Conservation (phyloP, 75 land plant species). For the Chamaecyparis obtusa region DNA sequence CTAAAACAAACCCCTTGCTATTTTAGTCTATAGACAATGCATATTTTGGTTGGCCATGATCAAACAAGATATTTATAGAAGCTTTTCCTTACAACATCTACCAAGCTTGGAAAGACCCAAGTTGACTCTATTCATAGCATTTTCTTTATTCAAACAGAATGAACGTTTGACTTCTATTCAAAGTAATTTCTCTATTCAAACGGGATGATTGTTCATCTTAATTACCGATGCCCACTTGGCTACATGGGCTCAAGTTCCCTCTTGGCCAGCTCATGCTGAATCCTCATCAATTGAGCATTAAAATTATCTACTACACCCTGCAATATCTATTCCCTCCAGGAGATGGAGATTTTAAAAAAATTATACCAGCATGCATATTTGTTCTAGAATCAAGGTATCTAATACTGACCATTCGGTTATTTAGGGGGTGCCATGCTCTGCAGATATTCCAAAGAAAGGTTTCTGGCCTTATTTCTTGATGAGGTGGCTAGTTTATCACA, state of each 20-base stretch:
- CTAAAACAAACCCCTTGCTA: background rate
- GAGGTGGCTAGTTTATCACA: background rate
- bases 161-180: background rate
- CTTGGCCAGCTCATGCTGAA: background rate
- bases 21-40: background rate
- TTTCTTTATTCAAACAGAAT: background rate
- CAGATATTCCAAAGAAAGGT: background rate
- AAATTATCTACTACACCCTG: background rate
- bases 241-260: background rate
- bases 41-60: background rate
- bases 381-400: background rate
- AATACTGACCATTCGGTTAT: background rate
- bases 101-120: background rate
- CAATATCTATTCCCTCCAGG: background rate
- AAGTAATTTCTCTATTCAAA: background rate
- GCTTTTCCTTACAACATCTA: background rate
- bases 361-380: background rate
- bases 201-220: background rate
- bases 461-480: background rate
- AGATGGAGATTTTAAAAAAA: background rate
- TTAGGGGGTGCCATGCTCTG: background rate
- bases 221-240: background rate
- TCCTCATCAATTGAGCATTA: background rate
- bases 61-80: background rate
- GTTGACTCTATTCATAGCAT: background rate